Percentiles rank a stretch among this genome's conserved stretches.
phyloP scores from a whole-genome alignment of 1,284 basidiomycete genomes.

The Boletus subluridellus region DNA sequence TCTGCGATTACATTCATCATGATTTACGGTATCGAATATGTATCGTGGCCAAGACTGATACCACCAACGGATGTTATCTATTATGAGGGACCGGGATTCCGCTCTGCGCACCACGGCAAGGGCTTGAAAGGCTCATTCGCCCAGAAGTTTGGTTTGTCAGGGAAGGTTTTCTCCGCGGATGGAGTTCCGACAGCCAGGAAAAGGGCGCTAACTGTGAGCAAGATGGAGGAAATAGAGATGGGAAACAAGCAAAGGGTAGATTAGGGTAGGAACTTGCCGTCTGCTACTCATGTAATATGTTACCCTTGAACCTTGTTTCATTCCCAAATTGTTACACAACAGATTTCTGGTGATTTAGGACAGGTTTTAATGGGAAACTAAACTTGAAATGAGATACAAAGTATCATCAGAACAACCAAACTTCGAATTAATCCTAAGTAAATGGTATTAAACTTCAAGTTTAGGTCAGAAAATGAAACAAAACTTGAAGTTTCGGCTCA shows the following conservation, averaged over 20 bases:
- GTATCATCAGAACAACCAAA: no score
- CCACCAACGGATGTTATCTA: conserved; percentile 82
- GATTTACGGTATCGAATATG: conserved; percentile 81
- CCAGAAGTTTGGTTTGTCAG: conserved; percentile 35
- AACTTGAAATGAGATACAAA: no score
- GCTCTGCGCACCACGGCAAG: conserved; percentile 73
- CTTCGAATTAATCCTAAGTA: no score
- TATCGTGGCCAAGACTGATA: conserved; percentile 90
- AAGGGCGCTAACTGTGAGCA: conserved; percentile 40
- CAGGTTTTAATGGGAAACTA: no score
- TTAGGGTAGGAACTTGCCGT: conserved; percentile 33
- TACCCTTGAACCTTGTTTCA: neutral
- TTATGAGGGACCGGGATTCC: conserved; percentile 85
- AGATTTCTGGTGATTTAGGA: no score
- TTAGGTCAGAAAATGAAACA: no score
- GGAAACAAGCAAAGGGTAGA: conserved; percentile 69
- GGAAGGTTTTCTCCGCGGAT: conserved; percentile 33
- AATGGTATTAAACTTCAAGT: no score
- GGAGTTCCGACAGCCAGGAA: conserved; percentile 36
- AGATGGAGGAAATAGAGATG: conserved; percentile 55
- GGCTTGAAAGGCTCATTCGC: conserved; percentile 50
- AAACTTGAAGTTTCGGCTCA: no score
- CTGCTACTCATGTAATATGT: neutral
- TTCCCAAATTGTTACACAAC: neutral
- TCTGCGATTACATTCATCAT: conserved; percentile 68